Conservation (phyloP, 495 filamentous ascomycete genomes). For the Lasiosphaeria ovina region DNA sequence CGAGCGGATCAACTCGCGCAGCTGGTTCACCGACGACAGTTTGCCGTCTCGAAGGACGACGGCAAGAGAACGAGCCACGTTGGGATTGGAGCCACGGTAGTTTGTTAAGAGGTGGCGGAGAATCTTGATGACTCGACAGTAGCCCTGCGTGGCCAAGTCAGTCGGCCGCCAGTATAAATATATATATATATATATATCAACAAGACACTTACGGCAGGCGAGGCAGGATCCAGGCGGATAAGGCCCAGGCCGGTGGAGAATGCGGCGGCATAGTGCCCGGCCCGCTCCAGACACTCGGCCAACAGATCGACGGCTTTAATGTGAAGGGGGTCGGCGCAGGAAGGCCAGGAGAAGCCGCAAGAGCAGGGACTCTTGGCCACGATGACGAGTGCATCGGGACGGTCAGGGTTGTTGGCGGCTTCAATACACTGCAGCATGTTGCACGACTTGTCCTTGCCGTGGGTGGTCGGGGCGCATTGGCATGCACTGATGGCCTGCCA, state of each 20-base stretch:
- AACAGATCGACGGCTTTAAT: slow-evolving; percentile 23
- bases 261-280: slow-evolving; percentile 18
- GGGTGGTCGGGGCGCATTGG: slow-evolving; percentile 18
- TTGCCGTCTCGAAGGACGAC: slow-evolving; percentile 14
- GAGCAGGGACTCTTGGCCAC: slow-evolving; percentile 15
- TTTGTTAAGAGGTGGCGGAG: slow-evolving; percentile 18
- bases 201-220: slow-evolving; percentile 20
- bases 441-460: slow-evolving; percentile 29
- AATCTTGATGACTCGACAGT: slow-evolving; percentile 28
- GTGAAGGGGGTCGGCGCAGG: slow-evolving; percentile 18
- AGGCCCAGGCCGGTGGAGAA: slow-evolving; percentile 26
- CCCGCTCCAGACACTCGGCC: slow-evolving; percentile 19
- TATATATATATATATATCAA: too few relatives aligned
- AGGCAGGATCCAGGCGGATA: slow-evolving; percentile 24
- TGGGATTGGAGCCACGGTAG: background rate
- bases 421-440: slow-evolving; percentile 23
- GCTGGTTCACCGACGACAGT: slow-evolving; percentile 1
- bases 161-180: background rate
- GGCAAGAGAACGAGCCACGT: slow-evolving; percentile 3
- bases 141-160: slow-evolving; percentile 21
- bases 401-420: slow-evolving; percentile 13
- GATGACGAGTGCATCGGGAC: slow-evolving; percentile 10
- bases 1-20: slow-evolving; percentile 10
- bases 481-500: slow-evolving; percentile 22
- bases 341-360: slow-evolving; percentile 29